Conservation (phyloP, 306 rosid genomes). For the Gillenia trifoliata region DNA sequence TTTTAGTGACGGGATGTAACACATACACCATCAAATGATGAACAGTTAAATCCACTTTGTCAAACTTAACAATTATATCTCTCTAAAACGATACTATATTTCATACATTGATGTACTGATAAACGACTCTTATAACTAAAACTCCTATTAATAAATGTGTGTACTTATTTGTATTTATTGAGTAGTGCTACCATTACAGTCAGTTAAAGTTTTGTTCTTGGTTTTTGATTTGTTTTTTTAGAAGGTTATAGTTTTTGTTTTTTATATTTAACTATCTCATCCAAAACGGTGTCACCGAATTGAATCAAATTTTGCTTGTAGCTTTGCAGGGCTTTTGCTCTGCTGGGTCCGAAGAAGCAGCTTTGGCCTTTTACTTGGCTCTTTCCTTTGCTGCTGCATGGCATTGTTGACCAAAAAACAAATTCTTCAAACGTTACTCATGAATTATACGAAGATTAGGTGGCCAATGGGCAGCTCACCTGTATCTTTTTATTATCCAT, state of each 20-base stretch:
- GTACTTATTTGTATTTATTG: neutral
- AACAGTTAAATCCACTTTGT: no score
- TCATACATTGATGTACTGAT: no score
- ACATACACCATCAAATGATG: no score
- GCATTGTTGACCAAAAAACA: slow-evolving; percentile 3
- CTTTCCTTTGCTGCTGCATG: neutral
- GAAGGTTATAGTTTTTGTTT: neutral
- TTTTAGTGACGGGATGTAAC: no score
- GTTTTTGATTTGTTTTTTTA: no score
- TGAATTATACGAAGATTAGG: neutral
- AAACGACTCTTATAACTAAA: neutral
- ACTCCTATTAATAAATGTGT: neutral
- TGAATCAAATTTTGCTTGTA: neutral
- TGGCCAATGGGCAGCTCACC: neutral
- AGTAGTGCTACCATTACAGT: neutral
- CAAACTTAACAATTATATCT: no score
- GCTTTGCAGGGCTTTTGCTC: neutral
- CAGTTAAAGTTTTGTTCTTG: neutral
- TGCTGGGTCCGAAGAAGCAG: neutral
- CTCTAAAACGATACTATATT: neutral
- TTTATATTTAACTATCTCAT: neutral
- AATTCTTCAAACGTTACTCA: neutral
- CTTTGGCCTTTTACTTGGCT: neutral
- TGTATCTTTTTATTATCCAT: neutral
- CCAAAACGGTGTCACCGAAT: neutral